Evolutionary conservation across 2,329 filamentous ascomycete genomes (phyloP).

Genomic region (Tolypocladium inflatum): DNA sequence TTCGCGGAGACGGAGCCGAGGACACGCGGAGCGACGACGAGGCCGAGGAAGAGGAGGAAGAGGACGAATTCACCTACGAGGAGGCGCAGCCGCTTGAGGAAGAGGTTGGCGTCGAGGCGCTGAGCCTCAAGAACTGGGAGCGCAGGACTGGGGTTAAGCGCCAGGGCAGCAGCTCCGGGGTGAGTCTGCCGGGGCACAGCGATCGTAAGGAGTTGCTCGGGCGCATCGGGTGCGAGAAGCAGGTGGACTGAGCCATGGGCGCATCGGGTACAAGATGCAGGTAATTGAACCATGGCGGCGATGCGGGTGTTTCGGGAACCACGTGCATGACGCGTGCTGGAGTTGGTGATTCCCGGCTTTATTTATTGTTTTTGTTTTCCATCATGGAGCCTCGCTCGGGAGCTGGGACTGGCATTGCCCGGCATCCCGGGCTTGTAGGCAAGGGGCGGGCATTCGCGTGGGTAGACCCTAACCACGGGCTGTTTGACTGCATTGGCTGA

Average conservation of each 20-base stretch:
- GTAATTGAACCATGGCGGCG: background rate
- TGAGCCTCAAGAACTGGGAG: constrained; percentile 58
- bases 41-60: constrained; percentile 58
- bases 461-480: background rate
- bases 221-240: constrained; percentile 76
- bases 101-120: constrained; percentile 64
- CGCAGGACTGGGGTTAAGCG: constrained; percentile 46
- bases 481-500: background rate
- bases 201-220: constrained; percentile 75
- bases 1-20: constrained; percentile 69
- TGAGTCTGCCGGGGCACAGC: constrained; percentile 61
- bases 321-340: constrained; percentile 3
- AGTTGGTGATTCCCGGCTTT: background rate
- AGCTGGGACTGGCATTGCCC: background rate
- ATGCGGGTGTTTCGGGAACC: background rate
- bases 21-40: constrained; percentile 85
- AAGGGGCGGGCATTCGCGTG: background rate
- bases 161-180: constrained; percentile 42
- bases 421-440: background rate
- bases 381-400: background rate
- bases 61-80: constrained; percentile 44
- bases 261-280: too few species aligned
- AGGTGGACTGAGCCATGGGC: constrained; percentile 33
- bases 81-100: constrained; percentile 54
- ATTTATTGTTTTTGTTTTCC: too few species aligned